Conservation (phyloP, 306 rosid genomes). For the Lathyrus oleraceus region DNA sequence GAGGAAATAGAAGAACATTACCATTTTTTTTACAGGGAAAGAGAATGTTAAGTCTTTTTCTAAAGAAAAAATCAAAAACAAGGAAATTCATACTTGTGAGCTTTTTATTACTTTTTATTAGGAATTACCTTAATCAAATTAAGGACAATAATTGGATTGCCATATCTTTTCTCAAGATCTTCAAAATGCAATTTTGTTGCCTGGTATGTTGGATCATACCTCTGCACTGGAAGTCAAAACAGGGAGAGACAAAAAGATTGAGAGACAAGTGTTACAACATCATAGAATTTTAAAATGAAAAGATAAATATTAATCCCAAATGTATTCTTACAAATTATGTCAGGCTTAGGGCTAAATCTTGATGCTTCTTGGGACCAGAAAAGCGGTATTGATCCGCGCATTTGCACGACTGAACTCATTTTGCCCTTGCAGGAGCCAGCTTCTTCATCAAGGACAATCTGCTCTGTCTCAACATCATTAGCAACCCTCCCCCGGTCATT, state of each 20-base stretch:
- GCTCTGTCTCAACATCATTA: constrained; percentile 99
- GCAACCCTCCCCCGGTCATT: constrained; percentile 97
- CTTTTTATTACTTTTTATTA: constrained; percentile 16
- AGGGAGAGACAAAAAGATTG: neutral
- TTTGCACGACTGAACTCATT: constrained; percentile 96
- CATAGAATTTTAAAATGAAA: constrained; percentile 15
- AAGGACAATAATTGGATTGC: constrained; percentile 86
- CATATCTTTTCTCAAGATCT: constrained; percentile 88
- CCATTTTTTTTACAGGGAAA: neutral
- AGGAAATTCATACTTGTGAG: constrained; percentile 4
- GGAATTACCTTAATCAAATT: constrained; percentile 81
- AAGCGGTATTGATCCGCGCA: constrained; percentile 98
- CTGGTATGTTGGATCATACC: constrained; percentile 93
- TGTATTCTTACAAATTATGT: constrained; percentile 69
- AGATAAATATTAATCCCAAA: constrained; percentile 29
- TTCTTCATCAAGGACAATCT: constrained; percentile 90
- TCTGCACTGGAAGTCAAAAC: constrained; percentile 72
- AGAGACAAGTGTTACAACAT: constrained; percentile 16
- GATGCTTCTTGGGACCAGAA: constrained; percentile 99
- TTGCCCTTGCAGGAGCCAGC: constrained; percentile 86
- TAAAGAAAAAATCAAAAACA: constrained; percentile 15
- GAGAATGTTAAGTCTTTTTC: neutral
- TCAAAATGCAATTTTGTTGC: constrained; percentile 91
- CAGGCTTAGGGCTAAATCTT: constrained; percentile 94
- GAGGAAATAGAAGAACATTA: neutral